Base-by-base conservation (phyloP, 352 stramenopile genomes). In the Lagenidium giganteum region DNA sequence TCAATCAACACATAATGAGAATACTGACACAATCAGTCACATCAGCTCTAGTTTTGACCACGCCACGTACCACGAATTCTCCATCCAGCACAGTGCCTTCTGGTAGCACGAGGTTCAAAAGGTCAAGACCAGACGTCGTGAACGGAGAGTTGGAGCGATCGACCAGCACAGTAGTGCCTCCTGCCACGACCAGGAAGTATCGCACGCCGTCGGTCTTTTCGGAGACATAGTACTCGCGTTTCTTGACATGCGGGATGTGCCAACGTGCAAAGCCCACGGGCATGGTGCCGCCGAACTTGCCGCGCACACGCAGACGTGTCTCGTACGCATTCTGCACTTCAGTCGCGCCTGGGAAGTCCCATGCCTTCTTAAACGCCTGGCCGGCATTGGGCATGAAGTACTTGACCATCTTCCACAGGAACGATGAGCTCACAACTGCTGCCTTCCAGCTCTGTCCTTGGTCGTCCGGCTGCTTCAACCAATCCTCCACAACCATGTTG, bases 181-280 rank as follows among this genome's bases (percentile, higher is more conserved):
- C 75, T 0, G 83, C 73, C 31, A 92, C 76, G 34, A 96, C 79
- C 12, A 96, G 67, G 36, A 96, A 94, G 37, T 95, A 96, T 23
- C 87, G 80, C 44, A 96, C 83, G 20, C 85, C 87, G 49, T 96
- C 87, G 5, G 87, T 96, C 66, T 96, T 96, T 58, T 96, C 87
- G 8, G 83, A 92, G 8, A 94, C 73, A 51, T 78, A 93, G 51
- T 96, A 96, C 47, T 91, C 83, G 30, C 70, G 64, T 29, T 75
- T 70, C 53, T 86, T 78, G 30, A 94, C 78, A n/a, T 86, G 48
- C 26, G 82, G 77, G 37, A 96, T 92, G 52, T 95, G 78, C 64
- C 73, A 87, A 26, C 83, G 77, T n/a, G 85, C 85, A 74, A 96
- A 95, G 8, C 88, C 88, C 14, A 95, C 87, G 7, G 87, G 87